A percentile compares a stretch with the other conserved stretches of the same genome.
phyloP scores from a whole-genome alignment of 225 moss, liverwort and hornwort species.

The Takakia lepidozioides region DNA sequence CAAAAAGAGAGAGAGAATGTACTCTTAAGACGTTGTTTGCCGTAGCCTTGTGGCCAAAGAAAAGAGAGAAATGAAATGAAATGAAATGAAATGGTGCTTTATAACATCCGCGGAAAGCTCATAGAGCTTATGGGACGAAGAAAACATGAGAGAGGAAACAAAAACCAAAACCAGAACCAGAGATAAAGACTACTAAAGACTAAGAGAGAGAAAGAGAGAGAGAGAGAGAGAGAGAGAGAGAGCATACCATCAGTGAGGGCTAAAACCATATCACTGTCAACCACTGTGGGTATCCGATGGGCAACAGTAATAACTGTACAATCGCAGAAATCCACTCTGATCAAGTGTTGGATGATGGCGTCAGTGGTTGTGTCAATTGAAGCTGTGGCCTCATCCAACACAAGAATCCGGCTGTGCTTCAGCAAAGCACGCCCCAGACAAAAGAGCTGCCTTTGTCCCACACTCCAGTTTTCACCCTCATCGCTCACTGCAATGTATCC shows the following conservation, averaged over 20 bases:
- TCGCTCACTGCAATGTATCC: slow-evolving; percentile 42
- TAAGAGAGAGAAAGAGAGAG: too few relatives aligned
- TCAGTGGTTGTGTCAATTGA: slow-evolving; percentile 64
- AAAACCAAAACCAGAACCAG: too few relatives aligned
- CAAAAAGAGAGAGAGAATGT: too few relatives aligned
- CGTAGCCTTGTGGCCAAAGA: too few relatives aligned
- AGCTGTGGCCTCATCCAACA: slow-evolving; percentile 75
- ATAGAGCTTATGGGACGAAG: too few relatives aligned
- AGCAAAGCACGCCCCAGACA: slow-evolving; percentile 65
- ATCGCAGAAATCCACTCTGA: slow-evolving; percentile 40
- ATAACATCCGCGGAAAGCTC: too few relatives aligned
- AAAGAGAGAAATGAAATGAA: too few relatives aligned
- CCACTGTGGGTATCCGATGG: slow-evolving; percentile 72
- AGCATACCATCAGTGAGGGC: slow-evolving; percentile 46
- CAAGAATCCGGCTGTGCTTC: slow-evolving; percentile 53
- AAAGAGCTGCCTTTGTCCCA: slow-evolving; percentile 67
- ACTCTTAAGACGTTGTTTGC: too few relatives aligned
- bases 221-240: not conserved
- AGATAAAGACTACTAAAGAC: too few relatives aligned
- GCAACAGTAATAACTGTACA: slow-evolving; percentile 72
- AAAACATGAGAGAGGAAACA: too few relatives aligned
- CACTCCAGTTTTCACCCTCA: slow-evolving; percentile 74
- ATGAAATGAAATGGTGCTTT: too few relatives aligned
- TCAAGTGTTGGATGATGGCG: slow-evolving; percentile 45
- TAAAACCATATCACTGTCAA: slow-evolving; percentile 59